Evolutionary conservation across 2,329 filamentous ascomycete genomes (phyloP).

Genomic region (Didymellaceae sp.): DNA sequence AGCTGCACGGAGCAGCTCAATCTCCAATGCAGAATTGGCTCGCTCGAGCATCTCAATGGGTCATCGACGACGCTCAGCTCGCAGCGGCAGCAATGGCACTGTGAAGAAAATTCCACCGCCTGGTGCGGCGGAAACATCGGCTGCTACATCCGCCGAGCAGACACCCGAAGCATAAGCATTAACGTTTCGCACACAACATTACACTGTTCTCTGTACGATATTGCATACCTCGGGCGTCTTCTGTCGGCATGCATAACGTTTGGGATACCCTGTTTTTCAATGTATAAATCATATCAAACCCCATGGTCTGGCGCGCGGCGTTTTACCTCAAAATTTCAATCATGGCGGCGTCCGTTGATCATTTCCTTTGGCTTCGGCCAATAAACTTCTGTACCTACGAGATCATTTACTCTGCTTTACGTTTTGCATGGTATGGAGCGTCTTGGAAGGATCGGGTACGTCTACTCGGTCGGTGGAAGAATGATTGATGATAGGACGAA

Average conservation of each 20-base stretch:
- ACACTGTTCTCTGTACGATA: slow-evolving; percentile 15
- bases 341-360: slow-evolving; percentile 3
- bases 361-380: slow-evolving; percentile 1
- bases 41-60: slow-evolving; percentile 33
- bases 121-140: slow-evolving; percentile 10
- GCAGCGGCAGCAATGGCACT: slow-evolving; percentile 58
- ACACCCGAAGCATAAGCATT: slow-evolving; percentile 7
- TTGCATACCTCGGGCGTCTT: slow-evolving; percentile 14
- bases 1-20: slow-evolving; percentile 45
- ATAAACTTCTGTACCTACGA: slow-evolving; percentile 9
- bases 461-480: background rate
- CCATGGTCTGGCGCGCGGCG: slow-evolving; percentile 15
- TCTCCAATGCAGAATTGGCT: slow-evolving; percentile 47
- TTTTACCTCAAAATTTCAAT: slow-evolving; percentile 6
- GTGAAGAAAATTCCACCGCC: slow-evolving; percentile 55
- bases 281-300: slow-evolving; percentile 17
- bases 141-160: slow-evolving; percentile 3
- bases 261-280: slow-evolving; percentile 15
- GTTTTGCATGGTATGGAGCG: slow-evolving; percentile 17
- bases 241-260: slow-evolving; percentile 2
- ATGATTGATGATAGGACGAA: slow-evolving; percentile 7
- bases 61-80: slow-evolving; percentile 49
- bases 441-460: background rate
- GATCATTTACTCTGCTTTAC: slow-evolving; percentile 1
- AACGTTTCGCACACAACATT: background rate